Base-by-base conservation (phyloP, 345 rosid genomes). In the Ceriops zippeliana region DNA sequence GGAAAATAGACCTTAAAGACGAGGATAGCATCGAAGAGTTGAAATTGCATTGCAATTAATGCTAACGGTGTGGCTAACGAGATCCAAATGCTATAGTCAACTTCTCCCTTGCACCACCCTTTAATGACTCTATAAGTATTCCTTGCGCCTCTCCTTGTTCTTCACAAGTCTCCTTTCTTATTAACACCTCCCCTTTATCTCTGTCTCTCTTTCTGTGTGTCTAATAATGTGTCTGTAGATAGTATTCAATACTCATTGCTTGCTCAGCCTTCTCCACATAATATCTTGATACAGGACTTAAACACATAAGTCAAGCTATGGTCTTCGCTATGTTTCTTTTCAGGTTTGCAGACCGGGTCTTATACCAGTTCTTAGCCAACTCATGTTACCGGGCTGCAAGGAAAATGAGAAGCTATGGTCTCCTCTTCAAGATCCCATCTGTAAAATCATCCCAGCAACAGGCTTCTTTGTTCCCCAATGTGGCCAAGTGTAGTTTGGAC, bases 301-400 rank as follows among this genome's bases (percentile, higher is more conserved):
- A 21, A 47, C 56, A 22, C 21, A 58, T 62, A 31, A 22, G 47
- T 37, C 16, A 15, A 81, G 53, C 82, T 66, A 89, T 84, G 92
- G 88, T 82, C 58, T 81, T 89, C 58, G 81, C 82, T 22, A 80
- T 68, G 79, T 78, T 75, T 53, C 73, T 85, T 38, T 80, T 84
- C 53, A 83, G 79, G 79, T 79, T 90, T 46, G 85, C 75, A 61
- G 86, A 83, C 46, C 82, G 92, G 95, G 68, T 87, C n/a, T 62
- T 77, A 46, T 81, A 84, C 85, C 85, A 79, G 69, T 85, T 89
- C 27, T 77, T 87, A 17, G 84, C 90, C 37, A 85, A 79, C 66
- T 86, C 87, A 28, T 90, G 80, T 66, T 86, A 86, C 72, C 83
- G 63, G 72, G 92, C 96, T 35, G 89, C 87, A 24, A 82, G 73